A percentile compares a stretch with the other conserved stretches of the same genome.
phyloP scores from a whole-genome alignment of 2,329 filamentous ascomycete species.

The Thielaviopsis euricoi region DNA sequence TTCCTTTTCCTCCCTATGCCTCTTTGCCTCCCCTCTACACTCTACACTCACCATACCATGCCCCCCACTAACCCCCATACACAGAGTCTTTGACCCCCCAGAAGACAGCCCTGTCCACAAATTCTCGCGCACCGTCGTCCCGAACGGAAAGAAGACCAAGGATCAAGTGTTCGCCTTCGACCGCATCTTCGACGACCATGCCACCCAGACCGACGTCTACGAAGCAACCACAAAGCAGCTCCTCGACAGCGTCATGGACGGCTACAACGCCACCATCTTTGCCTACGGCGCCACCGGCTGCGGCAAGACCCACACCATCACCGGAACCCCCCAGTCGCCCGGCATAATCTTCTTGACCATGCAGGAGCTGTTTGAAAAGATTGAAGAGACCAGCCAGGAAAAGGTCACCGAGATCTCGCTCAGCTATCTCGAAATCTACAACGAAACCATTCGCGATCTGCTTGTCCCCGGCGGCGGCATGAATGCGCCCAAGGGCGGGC shows the following conservation, averaged over 20 bases:
- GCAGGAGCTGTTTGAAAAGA: constrained; percentile 74
- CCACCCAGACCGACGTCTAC: constrained; percentile 83
- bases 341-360: constrained; percentile 97
- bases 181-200: constrained; percentile 85
- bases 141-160: constrained; percentile 79
- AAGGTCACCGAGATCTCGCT: constrained; percentile 80
- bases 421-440: constrained; percentile 99
- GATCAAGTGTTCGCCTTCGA: constrained; percentile 98
- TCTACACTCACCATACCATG: no score
- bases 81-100: constrained; percentile 94
- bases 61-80: no score
- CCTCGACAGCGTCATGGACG: constrained; percentile 95
- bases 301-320: constrained; percentile 97
- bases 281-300: constrained; percentile 97
- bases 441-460: constrained; percentile 93
- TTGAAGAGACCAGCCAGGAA: constrained; percentile 85
- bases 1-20: not conserved
- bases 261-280: constrained; percentile 98
- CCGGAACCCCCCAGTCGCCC: constrained; percentile 64
- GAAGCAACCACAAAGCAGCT: constrained; percentile 93
- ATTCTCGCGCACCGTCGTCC: constrained; percentile 67
- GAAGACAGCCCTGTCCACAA: constrained; percentile 86
- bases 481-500: constrained; percentile 70
- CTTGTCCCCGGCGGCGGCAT: constrained; percentile 41
- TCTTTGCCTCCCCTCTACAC: not conserved